Evolutionary conservation across 305 asterid species (phyloP).

Genomic region (Rubia tinctorum): DNA sequence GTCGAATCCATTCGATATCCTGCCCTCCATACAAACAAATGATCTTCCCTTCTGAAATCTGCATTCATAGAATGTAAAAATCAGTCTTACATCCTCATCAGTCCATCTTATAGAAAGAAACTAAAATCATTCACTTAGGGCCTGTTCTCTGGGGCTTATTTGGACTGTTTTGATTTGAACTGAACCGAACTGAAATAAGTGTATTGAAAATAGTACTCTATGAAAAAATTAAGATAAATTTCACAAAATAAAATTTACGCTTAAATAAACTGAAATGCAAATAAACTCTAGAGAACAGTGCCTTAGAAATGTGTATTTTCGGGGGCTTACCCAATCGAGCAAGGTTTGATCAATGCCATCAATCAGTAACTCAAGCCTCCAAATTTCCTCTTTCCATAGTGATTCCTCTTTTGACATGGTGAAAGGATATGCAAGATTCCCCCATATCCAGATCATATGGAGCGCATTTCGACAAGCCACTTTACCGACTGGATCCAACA

Average conservation of each 20-base stretch:
- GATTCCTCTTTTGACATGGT: slow-evolving; percentile 42
- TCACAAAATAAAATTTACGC: no score
- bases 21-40: slow-evolving; percentile 86
- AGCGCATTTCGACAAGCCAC: slow-evolving; percentile 55
- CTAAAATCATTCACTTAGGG: not conserved
- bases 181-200: no score
- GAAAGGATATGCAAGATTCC: slow-evolving; percentile 72
- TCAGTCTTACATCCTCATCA: not conserved
- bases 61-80: slow-evolving; percentile 8
- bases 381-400: slow-evolving; percentile 55
- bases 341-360: slow-evolving; percentile 52
- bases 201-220: no score
- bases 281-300: no score
- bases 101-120: not conserved
- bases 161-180: no score
- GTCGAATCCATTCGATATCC: slow-evolving; percentile 60
- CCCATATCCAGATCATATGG: slow-evolving; percentile 90
- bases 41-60: slow-evolving; percentile 43
- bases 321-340: slow-evolving; percentile 51
- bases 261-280: no score
- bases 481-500: slow-evolving; percentile 70
- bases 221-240: no score
- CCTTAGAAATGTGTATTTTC: not conserved
- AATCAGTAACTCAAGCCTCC: slow-evolving; percentile 64
- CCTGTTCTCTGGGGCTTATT: not conserved